phyloP scores from a whole-genome alignment of 176 grass and related monocot genomes.

The Eleusine indica region DNA sequence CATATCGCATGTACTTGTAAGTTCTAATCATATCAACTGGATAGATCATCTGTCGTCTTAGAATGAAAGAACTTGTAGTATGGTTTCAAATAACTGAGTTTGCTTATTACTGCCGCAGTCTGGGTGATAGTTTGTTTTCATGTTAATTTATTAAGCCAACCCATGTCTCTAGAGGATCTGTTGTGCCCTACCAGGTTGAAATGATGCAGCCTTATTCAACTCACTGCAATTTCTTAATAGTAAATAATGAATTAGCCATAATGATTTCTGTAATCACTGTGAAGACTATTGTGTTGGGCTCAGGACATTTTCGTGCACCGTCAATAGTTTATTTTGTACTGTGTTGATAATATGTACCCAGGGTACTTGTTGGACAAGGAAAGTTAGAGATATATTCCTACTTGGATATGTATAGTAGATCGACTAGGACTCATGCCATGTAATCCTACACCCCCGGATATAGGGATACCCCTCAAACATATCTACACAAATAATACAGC shows the following conservation, averaged over 20 bases:
- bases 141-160: slow-evolving; percentile 11
- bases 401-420: too few relatives aligned
- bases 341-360: too few relatives aligned
- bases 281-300: neutral
- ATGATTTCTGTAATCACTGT: neutral
- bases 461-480: too few relatives aligned
- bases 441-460: too few relatives aligned
- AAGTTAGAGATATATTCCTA: too few relatives aligned
- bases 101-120: neutral
- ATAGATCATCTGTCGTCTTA: neutral
- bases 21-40: slow-evolving; percentile 22
- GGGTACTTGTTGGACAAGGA: too few relatives aligned
- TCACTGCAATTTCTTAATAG: slow-evolving; percentile 16
- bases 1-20: slow-evolving; percentile 23
- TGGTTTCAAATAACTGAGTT: neutral
- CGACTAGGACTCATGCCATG: too few relatives aligned
- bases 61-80: neutral
- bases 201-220: slow-evolving; percentile 10
- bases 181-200: slow-evolving; percentile 4
- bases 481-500: too few relatives aligned
- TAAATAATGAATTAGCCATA: neutral
- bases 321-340: neutral
- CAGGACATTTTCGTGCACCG: neutral
- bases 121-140: neutral
- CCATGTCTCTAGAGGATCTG: neutral